Conservation (phyloP, 768 basidiomycete genomes). For the Serpula lacrymans region DNA sequence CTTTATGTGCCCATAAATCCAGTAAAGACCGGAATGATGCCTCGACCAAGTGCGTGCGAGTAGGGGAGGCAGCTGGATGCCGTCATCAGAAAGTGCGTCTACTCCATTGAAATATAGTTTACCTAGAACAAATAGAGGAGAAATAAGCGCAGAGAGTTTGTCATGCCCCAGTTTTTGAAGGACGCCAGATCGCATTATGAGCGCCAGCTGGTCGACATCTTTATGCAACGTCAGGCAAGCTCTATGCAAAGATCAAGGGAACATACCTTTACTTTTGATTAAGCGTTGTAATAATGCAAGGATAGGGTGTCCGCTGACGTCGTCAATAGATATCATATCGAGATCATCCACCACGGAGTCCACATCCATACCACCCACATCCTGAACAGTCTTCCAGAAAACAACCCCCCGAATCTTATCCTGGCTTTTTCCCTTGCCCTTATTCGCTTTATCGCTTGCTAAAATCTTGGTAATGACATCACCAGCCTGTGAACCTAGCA, state of each 20-base stretch:
- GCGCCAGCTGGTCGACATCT: conserved; percentile 39
- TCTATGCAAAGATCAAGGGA: neutral
- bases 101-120: conserved; percentile 1
- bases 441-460: conserved; percentile 33
- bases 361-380: conserved; percentile 16
- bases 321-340: conserved; percentile 8
- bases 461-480: conserved; percentile 45
- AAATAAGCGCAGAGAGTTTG: conserved; percentile 27
- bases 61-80: no score
- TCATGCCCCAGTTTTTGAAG: conserved; percentile 31
- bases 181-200: conserved; percentile 41
- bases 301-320: conserved; percentile 18
- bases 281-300: conserved; percentile 29
- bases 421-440: conserved; percentile 24
- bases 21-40: conserved; percentile 33
- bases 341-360: conserved; percentile 9
- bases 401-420: conserved; percentile 15
- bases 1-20: conserved; percentile 26
- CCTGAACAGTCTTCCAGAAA: conserved; percentile 24
- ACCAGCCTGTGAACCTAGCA: conserved; percentile 30
- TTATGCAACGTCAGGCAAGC: conserved; percentile 1
- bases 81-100: no score
- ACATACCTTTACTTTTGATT: conserved; percentile 32
- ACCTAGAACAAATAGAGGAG: conserved; percentile 45
- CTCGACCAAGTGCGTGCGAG: conserved; percentile 29